Conservation (phyloP, 306 rosid species). For the Vigna reflexopilosa region DNA sequence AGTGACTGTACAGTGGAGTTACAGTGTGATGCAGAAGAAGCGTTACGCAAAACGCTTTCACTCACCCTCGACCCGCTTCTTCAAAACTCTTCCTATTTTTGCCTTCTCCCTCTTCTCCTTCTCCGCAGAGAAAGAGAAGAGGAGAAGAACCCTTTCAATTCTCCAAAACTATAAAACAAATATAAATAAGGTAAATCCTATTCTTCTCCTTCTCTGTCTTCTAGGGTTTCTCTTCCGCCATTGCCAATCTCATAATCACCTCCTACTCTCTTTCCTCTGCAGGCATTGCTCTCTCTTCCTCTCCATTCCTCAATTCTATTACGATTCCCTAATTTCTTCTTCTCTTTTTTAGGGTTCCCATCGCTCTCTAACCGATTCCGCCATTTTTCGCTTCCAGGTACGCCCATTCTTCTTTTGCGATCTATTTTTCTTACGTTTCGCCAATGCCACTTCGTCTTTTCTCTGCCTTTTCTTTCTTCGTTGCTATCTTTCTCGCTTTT, state of each 20-base stretch:
- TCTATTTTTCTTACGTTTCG: background rate
- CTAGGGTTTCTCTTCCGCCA: slow-evolving; percentile 55
- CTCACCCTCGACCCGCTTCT: slow-evolving; percentile 23
- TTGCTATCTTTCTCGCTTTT: background rate
- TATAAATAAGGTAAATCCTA: slow-evolving; percentile 15
- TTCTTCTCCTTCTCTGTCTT: slow-evolving; percentile 19
- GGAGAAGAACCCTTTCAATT: background rate
- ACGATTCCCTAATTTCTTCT: slow-evolving; percentile 16
- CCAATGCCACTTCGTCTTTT: background rate
- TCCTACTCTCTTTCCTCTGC: background rate
- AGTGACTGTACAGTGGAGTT: slow-evolving; percentile 8
- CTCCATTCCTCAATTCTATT: slow-evolving; percentile 1
- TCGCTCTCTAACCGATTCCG: slow-evolving; percentile 3
- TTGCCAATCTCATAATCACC: slow-evolving; percentile 10
- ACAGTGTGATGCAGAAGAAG: slow-evolving; percentile 5
- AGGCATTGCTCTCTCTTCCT: slow-evolving; percentile 46
- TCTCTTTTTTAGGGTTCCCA: slow-evolving; percentile 23
- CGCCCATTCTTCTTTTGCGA: background rate
- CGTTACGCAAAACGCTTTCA: slow-evolving; percentile 14
- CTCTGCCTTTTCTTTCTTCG: background rate
- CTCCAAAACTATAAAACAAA: background rate
- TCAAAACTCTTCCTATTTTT: slow-evolving; percentile 16
- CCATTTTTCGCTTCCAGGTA: slow-evolving; percentile 33
- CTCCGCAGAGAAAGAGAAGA: slow-evolving; percentile 33
- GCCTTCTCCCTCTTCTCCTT: slow-evolving; percentile 43